phyloP scores from a whole-genome alignment of 2,329 filamentous ascomycete species.

The Hypocrella siamensis region DNA sequence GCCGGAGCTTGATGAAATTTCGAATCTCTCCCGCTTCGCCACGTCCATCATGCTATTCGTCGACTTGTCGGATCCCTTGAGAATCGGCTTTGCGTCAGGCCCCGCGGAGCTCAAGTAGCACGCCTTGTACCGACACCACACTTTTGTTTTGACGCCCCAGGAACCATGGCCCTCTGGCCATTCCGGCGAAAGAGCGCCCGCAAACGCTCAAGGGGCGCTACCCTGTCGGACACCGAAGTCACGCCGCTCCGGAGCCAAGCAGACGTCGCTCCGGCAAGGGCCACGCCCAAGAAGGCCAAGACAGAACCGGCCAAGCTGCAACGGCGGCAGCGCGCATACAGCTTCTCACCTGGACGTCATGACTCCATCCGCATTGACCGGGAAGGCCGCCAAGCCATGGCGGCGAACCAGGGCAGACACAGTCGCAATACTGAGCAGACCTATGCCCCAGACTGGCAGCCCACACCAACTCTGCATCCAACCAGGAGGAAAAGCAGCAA shows the following conservation, averaged over 20 bases:
- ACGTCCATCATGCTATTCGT: slow-evolving; percentile 1
- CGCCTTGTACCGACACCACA: neutral
- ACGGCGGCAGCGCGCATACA: slow-evolving; percentile 35
- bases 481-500: slow-evolving; percentile 61
- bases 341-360: slow-evolving; percentile 44
- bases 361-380: slow-evolving; percentile 32
- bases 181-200: slow-evolving; percentile 63
- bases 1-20: too few relatives aligned
- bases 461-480: slow-evolving; percentile 37
- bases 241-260: slow-evolving; percentile 19
- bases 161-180: slow-evolving; percentile 64
- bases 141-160: neutral
- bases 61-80: slow-evolving; percentile 2
- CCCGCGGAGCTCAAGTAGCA: slow-evolving; percentile 1
- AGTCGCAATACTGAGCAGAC: slow-evolving; percentile 2
- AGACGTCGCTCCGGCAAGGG: slow-evolving; percentile 12
- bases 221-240: slow-evolving; percentile 36
- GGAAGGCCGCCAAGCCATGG: slow-evolving; percentile 5
- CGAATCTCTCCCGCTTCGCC: too few relatives aligned
- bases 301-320: slow-evolving; percentile 31
- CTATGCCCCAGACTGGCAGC: slow-evolving; percentile 12
- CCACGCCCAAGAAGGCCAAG: slow-evolving; percentile 22
- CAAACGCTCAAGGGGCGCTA: slow-evolving; percentile 35
- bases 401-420: slow-evolving; percentile 4
- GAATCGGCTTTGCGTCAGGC: neutral